Conservation (phyloP, 2,329 filamentous ascomycete genomes). For the Hirsutella minnesotensis region DNA sequence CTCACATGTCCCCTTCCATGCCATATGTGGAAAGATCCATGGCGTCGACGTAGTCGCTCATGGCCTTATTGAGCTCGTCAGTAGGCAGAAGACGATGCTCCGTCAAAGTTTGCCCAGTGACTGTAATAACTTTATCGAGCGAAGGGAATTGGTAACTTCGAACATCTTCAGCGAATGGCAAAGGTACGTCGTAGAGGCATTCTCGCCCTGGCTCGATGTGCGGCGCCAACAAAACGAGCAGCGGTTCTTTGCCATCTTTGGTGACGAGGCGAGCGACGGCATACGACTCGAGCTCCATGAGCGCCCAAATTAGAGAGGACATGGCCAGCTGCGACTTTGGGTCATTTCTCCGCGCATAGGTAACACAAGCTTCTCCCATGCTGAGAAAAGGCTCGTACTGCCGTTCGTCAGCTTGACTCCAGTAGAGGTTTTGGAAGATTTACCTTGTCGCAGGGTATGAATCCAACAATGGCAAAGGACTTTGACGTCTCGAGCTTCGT, state of each 20-base stretch:
- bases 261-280: slow-evolving; percentile 75
- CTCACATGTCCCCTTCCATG: slow-evolving; percentile 63
- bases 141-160: slow-evolving; percentile 86
- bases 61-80: slow-evolving; percentile 61
- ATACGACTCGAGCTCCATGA: slow-evolving; percentile 75
- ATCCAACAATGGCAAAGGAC: slow-evolving; percentile 74
- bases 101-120: slow-evolving; percentile 69
- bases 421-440: slow-evolving; percentile 4
- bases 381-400: slow-evolving; percentile 76
- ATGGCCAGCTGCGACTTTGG: slow-evolving; percentile 74
- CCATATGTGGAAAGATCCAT: slow-evolving; percentile 75
- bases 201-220: slow-evolving; percentile 69
- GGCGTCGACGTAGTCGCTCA: slow-evolving; percentile 83
- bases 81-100: slow-evolving; percentile 77
- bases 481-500: slow-evolving; percentile 74
- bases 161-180: slow-evolving; percentile 89
- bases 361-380: slow-evolving; percentile 70
- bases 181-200: slow-evolving; percentile 76
- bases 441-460: slow-evolving; percentile 63
- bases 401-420: background rate
- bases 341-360: slow-evolving; percentile 65
- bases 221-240: slow-evolving; percentile 68
- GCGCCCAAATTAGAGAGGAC: slow-evolving; percentile 79
- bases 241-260: slow-evolving; percentile 72
- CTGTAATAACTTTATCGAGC: slow-evolving; percentile 73